Evolutionary conservation across 2,329 filamentous ascomycete genomes (phyloP), one percentile per base, ranked within the genome.

Genomic region (Aureobasidium uvarum): DNA sequence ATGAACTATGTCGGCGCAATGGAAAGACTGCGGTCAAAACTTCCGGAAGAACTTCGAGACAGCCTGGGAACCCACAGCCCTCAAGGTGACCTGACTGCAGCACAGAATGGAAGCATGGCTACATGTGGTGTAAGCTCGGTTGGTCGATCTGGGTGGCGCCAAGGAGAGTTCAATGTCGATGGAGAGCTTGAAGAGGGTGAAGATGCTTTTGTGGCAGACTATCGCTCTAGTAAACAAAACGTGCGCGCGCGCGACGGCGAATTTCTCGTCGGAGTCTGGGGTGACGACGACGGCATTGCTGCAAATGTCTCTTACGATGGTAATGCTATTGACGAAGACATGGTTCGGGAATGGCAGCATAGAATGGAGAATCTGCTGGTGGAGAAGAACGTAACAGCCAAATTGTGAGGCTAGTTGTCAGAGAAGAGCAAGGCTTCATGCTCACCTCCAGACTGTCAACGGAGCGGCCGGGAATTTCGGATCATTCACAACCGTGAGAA

Each of bases 51-150:
- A n/a, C 64, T 71, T 20, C 69, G 70, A 20, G 68, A 68, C 2
- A 70, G 69, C 1, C 31, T 72, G 5, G 63, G 54, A 33, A 39
- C n/a, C 10, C 54, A 58, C 39, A 74, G 74, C 52, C 76, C 78
- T 1, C 79, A 81, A 66, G 79, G 79, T 2, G 67, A 52, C 1
- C 74, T 78, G 58, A 70, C 71, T 13, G 72, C 73, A 41, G 73
- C 69, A 10, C 68, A 69, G 25, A 74, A 73, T 16, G 65, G 68
- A 5, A 74, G 71, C 16, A 71, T 67, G 14, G 79, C 80, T 13
- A 82, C 80, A 5, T 80, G 78, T 70, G 80, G 80, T 4, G 78
- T 81, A 0, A 78, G 75, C 28, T 79, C 76, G 16, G 73, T 81
- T 0, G 80, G 80, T 0, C 72, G 74, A 5, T 70, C 75, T 6